Conservation (phyloP, 2,329 filamentous ascomycete species). For the Aspergillus sp. region DNA sequence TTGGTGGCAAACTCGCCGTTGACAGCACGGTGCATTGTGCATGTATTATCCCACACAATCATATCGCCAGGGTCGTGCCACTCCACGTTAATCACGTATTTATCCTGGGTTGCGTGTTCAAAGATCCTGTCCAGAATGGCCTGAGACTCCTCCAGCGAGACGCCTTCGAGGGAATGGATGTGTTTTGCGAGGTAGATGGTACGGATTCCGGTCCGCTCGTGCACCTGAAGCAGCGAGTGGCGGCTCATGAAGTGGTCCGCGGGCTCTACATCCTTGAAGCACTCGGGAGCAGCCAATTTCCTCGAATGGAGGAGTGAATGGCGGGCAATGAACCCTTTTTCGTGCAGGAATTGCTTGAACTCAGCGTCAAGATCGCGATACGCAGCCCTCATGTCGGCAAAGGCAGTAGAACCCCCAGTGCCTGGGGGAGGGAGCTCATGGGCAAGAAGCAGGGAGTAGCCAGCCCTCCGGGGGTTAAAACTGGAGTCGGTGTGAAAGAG, state of each 20-base stretch:
- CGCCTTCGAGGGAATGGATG: not conserved
- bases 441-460: not conserved
- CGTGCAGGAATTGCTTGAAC: not conserved
- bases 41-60: not conserved
- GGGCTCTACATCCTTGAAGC: no score
- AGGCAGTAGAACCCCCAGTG: not conserved
- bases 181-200: not conserved
- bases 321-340: not conserved
- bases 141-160: not conserved
- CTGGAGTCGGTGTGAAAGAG: not conserved
- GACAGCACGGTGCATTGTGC: slow-evolving; percentile 19
- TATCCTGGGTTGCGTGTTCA: not conserved
- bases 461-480: not conserved
- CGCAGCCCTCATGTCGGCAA: not conserved
- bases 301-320: not conserved
- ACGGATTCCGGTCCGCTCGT: not conserved
- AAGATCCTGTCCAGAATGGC: not conserved
- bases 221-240: not conserved
- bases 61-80: not conserved
- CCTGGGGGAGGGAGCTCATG: not conserved
- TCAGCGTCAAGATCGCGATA: not conserved
- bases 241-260: no score
- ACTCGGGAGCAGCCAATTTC: not conserved
- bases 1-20: slow-evolving; percentile 49
- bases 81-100: not conserved